A percentile compares a stretch with the other conserved stretches of the same genome.
These are phyloP conservation scores for Aaosphaeria arxii DNA, from an alignment of 2,329 filamentous ascomycete genomes.

Conservation along the genomic window DNA sequence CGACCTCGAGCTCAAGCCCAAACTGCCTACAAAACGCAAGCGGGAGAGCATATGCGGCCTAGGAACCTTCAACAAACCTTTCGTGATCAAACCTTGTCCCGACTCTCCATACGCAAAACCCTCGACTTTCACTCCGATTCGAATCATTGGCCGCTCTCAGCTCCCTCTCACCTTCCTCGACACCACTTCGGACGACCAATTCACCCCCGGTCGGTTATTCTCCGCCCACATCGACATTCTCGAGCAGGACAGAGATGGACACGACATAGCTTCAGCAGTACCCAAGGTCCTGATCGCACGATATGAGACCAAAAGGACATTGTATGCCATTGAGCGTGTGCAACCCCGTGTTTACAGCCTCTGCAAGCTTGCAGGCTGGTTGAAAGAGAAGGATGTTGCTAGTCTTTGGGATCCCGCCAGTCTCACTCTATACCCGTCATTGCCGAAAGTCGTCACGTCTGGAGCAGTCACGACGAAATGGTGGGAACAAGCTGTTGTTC, in stretches of 20 bases:
- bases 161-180: slow-evolving; percentile 39
- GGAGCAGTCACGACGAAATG: slow-evolving; percentile 13
- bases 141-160: slow-evolving; percentile 33
- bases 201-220: slow-evolving; percentile 31
- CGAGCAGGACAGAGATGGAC: slow-evolving; percentile 16
- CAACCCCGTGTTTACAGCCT: slow-evolving; percentile 61
- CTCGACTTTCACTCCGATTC: slow-evolving; percentile 30
- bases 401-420: slow-evolving; percentile 21
- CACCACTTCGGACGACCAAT: slow-evolving; percentile 16
- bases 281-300: slow-evolving; percentile 34
- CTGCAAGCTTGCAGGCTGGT: slow-evolving; percentile 66
- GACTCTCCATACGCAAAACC: slow-evolving; percentile 26
- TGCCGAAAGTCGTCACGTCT: slow-evolving; percentile 45
- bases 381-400: slow-evolving; percentile 56
- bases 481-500: slow-evolving; percentile 31
- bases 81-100: slow-evolving; percentile 31
- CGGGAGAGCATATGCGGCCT: slow-evolving; percentile 27
- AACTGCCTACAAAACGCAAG: slow-evolving; percentile 28
- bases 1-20: slow-evolving; percentile 18
- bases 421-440: slow-evolving; percentile 53
- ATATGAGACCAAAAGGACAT: slow-evolving; percentile 55
- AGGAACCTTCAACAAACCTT: slow-evolving; percentile 22
- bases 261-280: slow-evolving; percentile 1
- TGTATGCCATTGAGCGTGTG: slow-evolving; percentile 78
- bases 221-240: slow-evolving; percentile 30